Percentiles rank a stretch among this genome's conserved stretches.
Conservation (phyloP, 192 early-diverging fungal genomes). For the Pecoramyces ruminantium region DNA sequence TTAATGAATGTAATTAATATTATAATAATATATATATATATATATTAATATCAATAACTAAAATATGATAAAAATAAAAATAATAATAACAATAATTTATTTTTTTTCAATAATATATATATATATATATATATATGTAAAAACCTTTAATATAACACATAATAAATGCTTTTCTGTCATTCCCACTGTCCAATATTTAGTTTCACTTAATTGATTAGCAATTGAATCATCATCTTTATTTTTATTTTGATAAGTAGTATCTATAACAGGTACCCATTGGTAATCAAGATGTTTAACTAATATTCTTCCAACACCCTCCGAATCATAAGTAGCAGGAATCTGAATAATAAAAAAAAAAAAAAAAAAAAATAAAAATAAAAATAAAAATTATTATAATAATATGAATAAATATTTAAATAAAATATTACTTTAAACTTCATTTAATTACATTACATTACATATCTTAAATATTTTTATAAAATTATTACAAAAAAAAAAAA, state of each 20-base stretch:
- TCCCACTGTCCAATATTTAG: slow-evolving; percentile 75
- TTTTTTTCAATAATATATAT: no score
- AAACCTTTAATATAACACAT: slow-evolving; percentile 54
- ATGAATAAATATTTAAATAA: no score
- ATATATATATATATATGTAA: background rate
- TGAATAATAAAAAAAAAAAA: no score
- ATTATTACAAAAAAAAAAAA: no score
- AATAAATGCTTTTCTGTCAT: slow-evolving; percentile 50
- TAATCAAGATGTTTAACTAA: slow-evolving; percentile 50
- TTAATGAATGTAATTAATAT: background rate
- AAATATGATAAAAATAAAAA: slow-evolving; percentile 2
- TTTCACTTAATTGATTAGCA: slow-evolving; percentile 14
- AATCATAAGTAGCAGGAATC: slow-evolving; percentile 65
- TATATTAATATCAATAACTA: no score
- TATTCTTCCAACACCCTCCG: slow-evolving; percentile 51
- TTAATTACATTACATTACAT: no score
- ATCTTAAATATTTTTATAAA: no score
- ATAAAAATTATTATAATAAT: no score
- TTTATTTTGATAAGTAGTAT: slow-evolving; percentile 12
- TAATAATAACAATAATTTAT: background rate
- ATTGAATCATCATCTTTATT: slow-evolving; percentile 7
- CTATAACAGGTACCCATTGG: slow-evolving; percentile 72
- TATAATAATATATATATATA: background rate
- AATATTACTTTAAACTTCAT: no score
- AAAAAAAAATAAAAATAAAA: no score